Evolutionary conservation across 177 flowering plant genomes (phyloP).

Genomic region (Vitis hybrid): DNA sequence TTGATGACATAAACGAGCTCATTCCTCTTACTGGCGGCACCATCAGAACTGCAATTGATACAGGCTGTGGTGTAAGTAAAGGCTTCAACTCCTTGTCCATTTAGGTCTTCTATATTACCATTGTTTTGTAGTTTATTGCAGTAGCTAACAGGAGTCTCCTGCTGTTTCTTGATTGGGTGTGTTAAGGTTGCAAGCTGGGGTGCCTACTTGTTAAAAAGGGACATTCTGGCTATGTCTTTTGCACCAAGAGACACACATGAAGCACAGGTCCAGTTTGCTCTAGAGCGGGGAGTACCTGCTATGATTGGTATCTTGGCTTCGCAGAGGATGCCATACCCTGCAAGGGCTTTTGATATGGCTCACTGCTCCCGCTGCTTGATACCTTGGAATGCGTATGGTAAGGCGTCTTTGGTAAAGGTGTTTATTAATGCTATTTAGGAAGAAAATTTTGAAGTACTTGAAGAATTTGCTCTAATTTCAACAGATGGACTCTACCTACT

Average conservation of each 20-base stretch:
- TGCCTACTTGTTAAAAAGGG: conserved; percentile 67
- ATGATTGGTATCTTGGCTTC: conserved; percentile 80
- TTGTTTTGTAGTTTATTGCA: no score
- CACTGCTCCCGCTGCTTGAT: conserved; percentile 93
- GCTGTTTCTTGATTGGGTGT: conserved; percentile 7
- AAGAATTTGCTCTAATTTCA: neutral
- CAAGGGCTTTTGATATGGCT: conserved; percentile 93
- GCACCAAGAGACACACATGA: conserved; percentile 87
- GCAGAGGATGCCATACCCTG: conserved; percentile 73
- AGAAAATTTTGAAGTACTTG: neutral
- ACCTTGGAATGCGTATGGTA: conserved; percentile 77
- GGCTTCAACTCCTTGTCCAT: neutral
- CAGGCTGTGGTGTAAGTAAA: conserved; percentile 83
- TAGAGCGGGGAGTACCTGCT: conserved; percentile 88
- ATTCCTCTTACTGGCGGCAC: conserved; percentile 68
- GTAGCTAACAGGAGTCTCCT: neutral
- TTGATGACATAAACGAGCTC: conserved; percentile 72
- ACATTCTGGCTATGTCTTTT: conserved; percentile 73
- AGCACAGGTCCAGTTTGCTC: conserved; percentile 87
- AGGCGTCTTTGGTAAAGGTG: conserved; percentile 38
- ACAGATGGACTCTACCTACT: conserved; percentile 76
- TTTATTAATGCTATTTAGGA: neutral
- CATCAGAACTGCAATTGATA: conserved; percentile 85
- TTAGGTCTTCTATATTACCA: neutral
- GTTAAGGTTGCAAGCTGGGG: conserved; percentile 87